Evolutionary conservation across 192 early-diverging fungal genomes (phyloP).

Genomic region (Linderina pennispora): DNA sequence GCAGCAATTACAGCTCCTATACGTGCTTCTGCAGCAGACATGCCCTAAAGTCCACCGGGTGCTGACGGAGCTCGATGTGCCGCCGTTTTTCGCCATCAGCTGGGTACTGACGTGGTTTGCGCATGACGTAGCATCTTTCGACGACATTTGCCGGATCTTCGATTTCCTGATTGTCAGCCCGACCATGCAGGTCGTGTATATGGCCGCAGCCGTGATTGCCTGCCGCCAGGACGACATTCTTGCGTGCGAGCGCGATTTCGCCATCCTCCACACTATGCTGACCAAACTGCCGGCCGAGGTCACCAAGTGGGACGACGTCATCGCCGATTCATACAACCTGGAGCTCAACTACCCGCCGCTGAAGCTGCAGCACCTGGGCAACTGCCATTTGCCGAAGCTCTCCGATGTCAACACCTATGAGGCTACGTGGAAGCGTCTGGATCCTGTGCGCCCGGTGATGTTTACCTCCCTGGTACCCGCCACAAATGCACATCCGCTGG

Average conservation of each 20-base stretch:
- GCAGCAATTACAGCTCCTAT: constrained; percentile 30
- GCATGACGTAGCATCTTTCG: constrained; percentile 54
- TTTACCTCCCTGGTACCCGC: constrained; percentile 20
- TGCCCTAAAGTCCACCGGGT: constrained; percentile 25
- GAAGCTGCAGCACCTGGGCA: constrained; percentile 34
- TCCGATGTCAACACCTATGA: constrained; percentile 35
- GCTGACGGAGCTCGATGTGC: constrained; percentile 41
- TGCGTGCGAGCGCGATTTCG: constrained; percentile 34
- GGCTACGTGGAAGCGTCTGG: constrained; percentile 36
- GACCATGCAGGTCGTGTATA: constrained; percentile 57
- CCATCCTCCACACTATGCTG: constrained; percentile 27
- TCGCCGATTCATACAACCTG: constrained; percentile 31
- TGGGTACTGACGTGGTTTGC: constrained; percentile 75
- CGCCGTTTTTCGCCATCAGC: constrained; percentile 63
- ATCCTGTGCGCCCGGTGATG: constrained; percentile 28
- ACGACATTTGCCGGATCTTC: constrained; percentile 51
- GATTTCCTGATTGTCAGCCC: constrained; percentile 57
- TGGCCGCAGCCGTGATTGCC: constrained; percentile 50
- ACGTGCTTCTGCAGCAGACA: constrained; percentile 15
- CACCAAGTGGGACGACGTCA: constrained; percentile 20
- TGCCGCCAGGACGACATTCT: constrained; percentile 19
- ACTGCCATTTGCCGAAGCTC: constrained; percentile 17
- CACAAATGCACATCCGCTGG: constrained; percentile 22
- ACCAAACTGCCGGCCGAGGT: constrained; percentile 12
- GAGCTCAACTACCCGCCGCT: constrained; percentile 29